Percentiles rank a stretch among this genome's conserved stretches.
These are phyloP conservation scores for Pseudomicrostroma phylloplanum DNA, from an alignment of 1,284 basidiomycete genomes.

Conservation along the genomic window DNA sequence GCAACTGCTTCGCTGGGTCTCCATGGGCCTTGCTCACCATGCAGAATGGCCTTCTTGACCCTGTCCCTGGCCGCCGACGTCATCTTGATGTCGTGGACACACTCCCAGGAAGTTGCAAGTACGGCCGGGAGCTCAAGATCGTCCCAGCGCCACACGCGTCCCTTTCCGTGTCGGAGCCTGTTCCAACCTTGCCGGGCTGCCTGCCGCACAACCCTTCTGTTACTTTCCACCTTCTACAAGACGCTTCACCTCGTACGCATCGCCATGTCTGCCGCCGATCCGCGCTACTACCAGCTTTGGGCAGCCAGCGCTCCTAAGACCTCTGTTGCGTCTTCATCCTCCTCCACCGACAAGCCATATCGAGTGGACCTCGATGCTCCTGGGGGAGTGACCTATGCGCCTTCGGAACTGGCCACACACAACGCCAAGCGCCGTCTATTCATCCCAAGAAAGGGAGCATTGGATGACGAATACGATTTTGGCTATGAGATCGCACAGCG, in stretches of 20 bases:
- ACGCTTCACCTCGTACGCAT: background rate
- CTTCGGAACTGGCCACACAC: slow-evolving; percentile 28
- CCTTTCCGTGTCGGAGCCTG: too few relatives aligned
- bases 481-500: slow-evolving; percentile 7
- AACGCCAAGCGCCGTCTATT: slow-evolving; percentile 41
- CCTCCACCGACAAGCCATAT: background rate
- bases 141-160: too few relatives aligned
- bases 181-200: too few relatives aligned
- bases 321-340: background rate
- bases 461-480: slow-evolving; percentile 13
- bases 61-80: background rate
- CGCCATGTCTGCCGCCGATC: background rate
- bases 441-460: slow-evolving; percentile 22
- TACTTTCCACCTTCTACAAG: background rate
- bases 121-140: too few relatives aligned
- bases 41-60: background rate
- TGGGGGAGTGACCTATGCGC: slow-evolving; percentile 42
- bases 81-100: too few relatives aligned
- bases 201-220: too few relatives aligned
- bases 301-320: background rate
- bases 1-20: background rate
- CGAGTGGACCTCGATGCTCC: slow-evolving; percentile 32
- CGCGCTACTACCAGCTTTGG: slow-evolving; percentile 3
- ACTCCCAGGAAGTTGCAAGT: too few relatives aligned
- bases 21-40: background rate